These are phyloP conservation scores for Dactylonectria estremocensis DNA, from an alignment of 2,329 filamentous ascomycete genomes.

Conservation along the genomic window DNA sequence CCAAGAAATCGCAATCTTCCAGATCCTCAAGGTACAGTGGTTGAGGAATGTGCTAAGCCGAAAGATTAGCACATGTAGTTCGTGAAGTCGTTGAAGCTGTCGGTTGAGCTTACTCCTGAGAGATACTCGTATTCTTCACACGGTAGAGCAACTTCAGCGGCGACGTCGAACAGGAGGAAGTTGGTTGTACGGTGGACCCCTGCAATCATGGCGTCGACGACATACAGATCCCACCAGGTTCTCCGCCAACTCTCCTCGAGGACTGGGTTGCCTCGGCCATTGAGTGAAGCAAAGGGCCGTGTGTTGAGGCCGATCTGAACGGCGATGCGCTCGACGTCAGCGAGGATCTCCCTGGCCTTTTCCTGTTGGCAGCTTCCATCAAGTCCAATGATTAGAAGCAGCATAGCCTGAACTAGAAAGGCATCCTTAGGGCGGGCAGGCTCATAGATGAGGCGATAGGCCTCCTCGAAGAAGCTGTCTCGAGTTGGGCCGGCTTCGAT, in stretches of 20 bases:
- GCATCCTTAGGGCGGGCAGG: slow-evolving; percentile 66
- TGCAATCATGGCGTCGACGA: slow-evolving; percentile 88
- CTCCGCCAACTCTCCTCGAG: slow-evolving; percentile 88
- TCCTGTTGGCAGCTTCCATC: slow-evolving; percentile 83
- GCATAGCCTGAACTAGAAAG: slow-evolving; percentile 82
- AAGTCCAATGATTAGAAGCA: slow-evolving; percentile 83
- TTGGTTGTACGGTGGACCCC: slow-evolving; percentile 82
- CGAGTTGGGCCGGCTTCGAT: slow-evolving; percentile 63
- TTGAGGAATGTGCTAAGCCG: slow-evolving; percentile 67
- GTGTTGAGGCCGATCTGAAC: slow-evolving; percentile 84
- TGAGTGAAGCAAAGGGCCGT: slow-evolving; percentile 73
- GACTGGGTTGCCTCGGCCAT: slow-evolving; percentile 76
- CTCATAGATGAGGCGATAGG: slow-evolving; percentile 65
- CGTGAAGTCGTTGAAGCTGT: neutral
- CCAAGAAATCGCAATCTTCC: slow-evolving; percentile 81
- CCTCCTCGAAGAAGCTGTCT: slow-evolving; percentile 71
- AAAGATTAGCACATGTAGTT: slow-evolving; percentile 30
- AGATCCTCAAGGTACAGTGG: slow-evolving; percentile 80
- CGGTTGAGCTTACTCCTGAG: slow-evolving; percentile 63
- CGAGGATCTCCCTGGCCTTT: slow-evolving; percentile 77
- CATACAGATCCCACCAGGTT: slow-evolving; percentile 91
- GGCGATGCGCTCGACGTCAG: slow-evolving; percentile 78
- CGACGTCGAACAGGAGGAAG: slow-evolving; percentile 78
- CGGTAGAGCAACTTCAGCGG: slow-evolving; percentile 79
- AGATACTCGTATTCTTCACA: slow-evolving; percentile 86